These are phyloP conservation scores for Bipolaris gigantea DNA, from an alignment of 2,329 filamentous ascomycete genomes.

Conservation along the genomic window DNA sequence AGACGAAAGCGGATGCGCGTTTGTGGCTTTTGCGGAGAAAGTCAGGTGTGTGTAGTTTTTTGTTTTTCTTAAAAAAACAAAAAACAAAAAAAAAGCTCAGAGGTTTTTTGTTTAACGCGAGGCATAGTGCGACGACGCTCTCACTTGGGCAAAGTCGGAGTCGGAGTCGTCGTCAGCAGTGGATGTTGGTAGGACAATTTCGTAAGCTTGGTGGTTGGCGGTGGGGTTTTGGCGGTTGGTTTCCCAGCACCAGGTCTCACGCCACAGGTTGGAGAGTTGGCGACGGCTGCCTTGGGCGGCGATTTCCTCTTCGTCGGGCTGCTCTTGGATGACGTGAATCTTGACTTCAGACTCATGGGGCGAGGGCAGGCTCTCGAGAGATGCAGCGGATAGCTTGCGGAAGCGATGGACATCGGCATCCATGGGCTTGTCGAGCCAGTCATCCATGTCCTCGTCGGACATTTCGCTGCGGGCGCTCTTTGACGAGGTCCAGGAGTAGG, in stretches of 20 bases:
- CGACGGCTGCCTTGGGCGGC: not conserved
- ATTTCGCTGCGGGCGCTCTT: conserved; percentile 15
- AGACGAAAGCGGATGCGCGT: conserved; percentile 1
- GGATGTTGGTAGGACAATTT: not conserved
- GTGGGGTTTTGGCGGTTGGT: not conserved
- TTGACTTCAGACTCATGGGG: conserved; percentile 3
- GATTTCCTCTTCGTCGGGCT: conserved; percentile 5
- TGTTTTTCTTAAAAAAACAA: too few species aligned
- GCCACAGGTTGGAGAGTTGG: conserved; percentile 7
- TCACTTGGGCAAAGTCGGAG: not conserved
- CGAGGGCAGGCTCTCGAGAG: not conserved
- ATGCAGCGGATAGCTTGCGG: conserved; percentile 12
- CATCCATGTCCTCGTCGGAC: conserved; percentile 26
- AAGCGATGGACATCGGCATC: conserved; percentile 22
- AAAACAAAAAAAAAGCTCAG: not conserved
- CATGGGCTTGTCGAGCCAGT: conserved; percentile 22
- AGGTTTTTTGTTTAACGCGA: not conserved
- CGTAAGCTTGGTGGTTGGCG: not conserved
- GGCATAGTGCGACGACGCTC: not conserved
- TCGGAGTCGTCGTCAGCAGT: not conserved
- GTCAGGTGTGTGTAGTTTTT: not conserved
- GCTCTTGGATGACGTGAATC: conserved; percentile 12
- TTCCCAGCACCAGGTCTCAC: conserved; percentile 10
- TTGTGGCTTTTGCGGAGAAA: not conserved
- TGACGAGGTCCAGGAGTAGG: conserved; percentile 5